Evolutionary conservation across 345 rosid genomes (phyloP).

Genomic region (Linum tenue): DNA sequence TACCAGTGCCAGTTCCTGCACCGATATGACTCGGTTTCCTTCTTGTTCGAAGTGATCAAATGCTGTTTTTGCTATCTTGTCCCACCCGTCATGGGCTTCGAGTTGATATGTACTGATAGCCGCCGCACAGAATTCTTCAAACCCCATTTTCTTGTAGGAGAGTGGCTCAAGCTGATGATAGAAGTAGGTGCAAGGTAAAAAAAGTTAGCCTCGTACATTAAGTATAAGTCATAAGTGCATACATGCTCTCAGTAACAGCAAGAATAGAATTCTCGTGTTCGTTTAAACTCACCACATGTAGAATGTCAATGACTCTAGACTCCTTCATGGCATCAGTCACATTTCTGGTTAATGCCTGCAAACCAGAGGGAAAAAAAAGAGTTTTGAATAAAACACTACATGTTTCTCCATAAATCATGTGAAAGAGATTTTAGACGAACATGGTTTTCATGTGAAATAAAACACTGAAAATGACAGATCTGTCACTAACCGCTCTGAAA

Average conservation of each 20-base stretch:
- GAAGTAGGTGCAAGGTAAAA: too few relatives aligned
- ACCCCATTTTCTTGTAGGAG: slow-evolving; percentile 16
- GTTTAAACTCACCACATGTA: slow-evolving; percentile 1
- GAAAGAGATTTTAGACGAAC: too few relatives aligned
- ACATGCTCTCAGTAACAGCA: too few relatives aligned
- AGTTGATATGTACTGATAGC: slow-evolving; percentile 22
- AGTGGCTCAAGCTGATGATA: slow-evolving; percentile 23
- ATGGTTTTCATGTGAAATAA: not conserved
- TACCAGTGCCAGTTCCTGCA: slow-evolving; percentile 23
- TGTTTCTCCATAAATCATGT: too few relatives aligned
- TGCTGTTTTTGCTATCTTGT: slow-evolving; percentile 17
- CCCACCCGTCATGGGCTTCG: slow-evolving; percentile 20
- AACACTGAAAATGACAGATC: not conserved
- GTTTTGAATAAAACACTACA: too few relatives aligned
- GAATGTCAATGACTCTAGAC: slow-evolving; percentile 1
- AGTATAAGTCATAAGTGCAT: too few relatives aligned
- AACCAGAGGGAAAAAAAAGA: not conserved
- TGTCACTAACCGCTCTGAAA: slow-evolving; percentile 5
- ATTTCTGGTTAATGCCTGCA: slow-evolving; percentile 10
- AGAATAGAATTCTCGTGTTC: not conserved
- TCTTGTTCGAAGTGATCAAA: slow-evolving; percentile 23
- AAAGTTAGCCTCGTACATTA: too few relatives aligned
- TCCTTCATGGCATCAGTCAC: slow-evolving; percentile 2
- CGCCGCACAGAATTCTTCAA: slow-evolving; percentile 27
- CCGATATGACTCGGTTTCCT: slow-evolving; percentile 22